Conservation (phyloP, 257 asterid species). For the Solanum peruvianum region DNA sequence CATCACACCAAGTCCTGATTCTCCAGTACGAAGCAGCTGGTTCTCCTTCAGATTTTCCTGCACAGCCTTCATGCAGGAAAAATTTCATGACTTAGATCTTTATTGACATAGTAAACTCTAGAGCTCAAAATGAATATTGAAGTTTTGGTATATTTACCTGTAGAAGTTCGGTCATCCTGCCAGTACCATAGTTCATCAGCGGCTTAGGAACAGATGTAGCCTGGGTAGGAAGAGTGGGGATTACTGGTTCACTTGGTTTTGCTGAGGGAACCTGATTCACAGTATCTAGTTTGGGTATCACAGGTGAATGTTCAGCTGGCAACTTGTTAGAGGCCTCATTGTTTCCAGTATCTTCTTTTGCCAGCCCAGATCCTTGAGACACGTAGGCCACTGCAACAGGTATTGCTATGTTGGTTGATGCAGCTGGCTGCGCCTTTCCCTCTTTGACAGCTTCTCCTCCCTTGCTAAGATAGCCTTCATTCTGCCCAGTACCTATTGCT, state of each 20-base stretch:
- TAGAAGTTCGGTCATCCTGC: conserved; percentile 89
- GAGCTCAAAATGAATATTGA: background rate
- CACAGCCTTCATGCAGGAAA: conserved; percentile 45
- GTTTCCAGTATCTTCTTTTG: conserved; percentile 25
- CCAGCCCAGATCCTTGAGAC: conserved; percentile 32
- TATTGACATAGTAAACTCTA: background rate
- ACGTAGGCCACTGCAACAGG: conserved; percentile 4
- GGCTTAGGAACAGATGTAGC: conserved; percentile 27
- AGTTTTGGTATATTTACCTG: conserved; percentile 31
- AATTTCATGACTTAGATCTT: background rate
- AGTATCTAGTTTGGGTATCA: conserved; percentile 7
- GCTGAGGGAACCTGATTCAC: conserved; percentile 6
- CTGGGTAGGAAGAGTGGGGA: background rate
- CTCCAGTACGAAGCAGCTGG: conserved; percentile 21
- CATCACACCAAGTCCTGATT: conserved; percentile 1
- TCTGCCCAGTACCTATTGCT: conserved; percentile 13
- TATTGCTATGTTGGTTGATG: conserved; percentile 13
- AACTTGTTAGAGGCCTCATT: conserved; percentile 8
- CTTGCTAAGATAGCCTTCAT: conserved; percentile 10
- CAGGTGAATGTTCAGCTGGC: conserved; percentile 25
- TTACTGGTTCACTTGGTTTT: conserved; percentile 6
- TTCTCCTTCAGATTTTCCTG: conserved; percentile 61
- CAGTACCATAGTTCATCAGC: conserved; percentile 36
- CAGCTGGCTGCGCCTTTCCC: conserved; percentile 18
- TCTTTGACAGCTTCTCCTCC: conserved; percentile 11